Base-by-base conservation (phyloP, 805 yeast genomes). In the Myxozyma neotropica region DNA sequence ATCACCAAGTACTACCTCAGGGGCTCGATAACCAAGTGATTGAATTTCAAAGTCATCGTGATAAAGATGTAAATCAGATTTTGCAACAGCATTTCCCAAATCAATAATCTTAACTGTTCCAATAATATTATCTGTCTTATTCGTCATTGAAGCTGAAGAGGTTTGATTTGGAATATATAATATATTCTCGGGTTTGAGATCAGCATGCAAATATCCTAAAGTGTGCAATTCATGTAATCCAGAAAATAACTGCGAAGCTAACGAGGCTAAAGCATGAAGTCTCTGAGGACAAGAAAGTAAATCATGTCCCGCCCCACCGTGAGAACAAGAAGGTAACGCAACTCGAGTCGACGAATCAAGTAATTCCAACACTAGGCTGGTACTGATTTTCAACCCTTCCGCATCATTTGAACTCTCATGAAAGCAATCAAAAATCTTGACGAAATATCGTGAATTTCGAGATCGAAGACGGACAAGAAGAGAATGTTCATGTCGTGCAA, bases 1-100 rank as follows among this genome's bases (percentile, higher is more conserved):
- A 40, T 67, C 70, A 24, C 70, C 70, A 3, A 65, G 59, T 12
- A 67, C 24, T 4, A 68, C 69, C 45, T 68, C 70, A 8, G 70
- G 70, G 3, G 70, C 70, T 2, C 70, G 57, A 43, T 68, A 68
- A 4, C 65, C 68, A 5, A 56, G 49, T 17, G 62, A 53, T 45
- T 68, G 70, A 29, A 68, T 51, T 13, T 66, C 65, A 60, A 66
- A 68, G 53, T 64, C 63, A 26, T 59, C 68, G 29, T 56, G 57
- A 43, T 68, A 68, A 13, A 35, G 45, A 23, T 42, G 17, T n/a
- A 58, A 38, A n/a, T 58, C 58, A 10, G 36, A 17, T 5, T 55
- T 35, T 4, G 50, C 43, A 2, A 49, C 45, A 2, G 70, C 64
- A 50, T 68, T 68, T 8, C 70, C 68, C 12, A 68, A 54, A 40